Percentiles rank a stretch among this genome's conserved stretches.
Evolutionary conservation across 768 basidiomycete species (phyloP).

Genomic region (Collybiopsis confluens): DNA sequence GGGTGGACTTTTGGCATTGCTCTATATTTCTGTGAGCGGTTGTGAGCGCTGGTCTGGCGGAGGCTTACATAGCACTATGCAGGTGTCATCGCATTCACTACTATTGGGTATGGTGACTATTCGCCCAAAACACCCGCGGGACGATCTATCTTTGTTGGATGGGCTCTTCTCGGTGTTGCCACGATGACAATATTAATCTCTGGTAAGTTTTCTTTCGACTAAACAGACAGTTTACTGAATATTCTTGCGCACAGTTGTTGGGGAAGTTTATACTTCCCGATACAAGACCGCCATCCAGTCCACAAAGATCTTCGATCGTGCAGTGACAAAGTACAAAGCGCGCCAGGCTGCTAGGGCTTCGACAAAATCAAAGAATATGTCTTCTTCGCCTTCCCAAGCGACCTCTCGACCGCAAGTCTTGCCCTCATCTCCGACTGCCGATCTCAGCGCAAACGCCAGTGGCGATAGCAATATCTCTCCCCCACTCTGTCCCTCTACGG

Average conservation of each 20-base stretch:
- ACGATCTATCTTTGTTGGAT: constrained; percentile 70
- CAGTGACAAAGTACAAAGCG: constrained; percentile 39
- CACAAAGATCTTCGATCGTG: constrained; percentile 34
- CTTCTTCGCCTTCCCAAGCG: neutral
- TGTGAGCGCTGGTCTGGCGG: too few relatives aligned
- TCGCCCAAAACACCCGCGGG: constrained; percentile 63
- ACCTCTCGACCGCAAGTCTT: neutral
- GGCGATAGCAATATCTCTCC: too few relatives aligned
- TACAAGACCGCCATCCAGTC: constrained; percentile 56
- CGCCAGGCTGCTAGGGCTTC: constrained; percentile 7
- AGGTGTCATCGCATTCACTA: constrained; percentile 74
- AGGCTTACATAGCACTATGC: neutral
- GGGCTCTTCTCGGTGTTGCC: constrained; percentile 74
- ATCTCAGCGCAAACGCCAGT: too few relatives aligned
- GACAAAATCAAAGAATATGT: neutral
- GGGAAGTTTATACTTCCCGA: constrained; percentile 62
- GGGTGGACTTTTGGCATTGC: constrained; percentile 60
- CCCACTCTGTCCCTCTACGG: neutral
- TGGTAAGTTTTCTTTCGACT: constrained; percentile 33
- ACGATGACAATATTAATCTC: constrained; percentile 75
- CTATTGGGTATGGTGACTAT: constrained; percentile 66
- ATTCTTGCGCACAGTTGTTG: constrained; percentile 38
- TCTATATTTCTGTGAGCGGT: constrained; percentile 72
- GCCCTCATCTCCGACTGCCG: neutral
- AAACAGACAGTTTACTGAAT: neutral